These are phyloP conservation scores for Alternaria consortialis DNA, from an alignment of 2,329 filamentous ascomycete species.

Conservation along the genomic window DNA sequence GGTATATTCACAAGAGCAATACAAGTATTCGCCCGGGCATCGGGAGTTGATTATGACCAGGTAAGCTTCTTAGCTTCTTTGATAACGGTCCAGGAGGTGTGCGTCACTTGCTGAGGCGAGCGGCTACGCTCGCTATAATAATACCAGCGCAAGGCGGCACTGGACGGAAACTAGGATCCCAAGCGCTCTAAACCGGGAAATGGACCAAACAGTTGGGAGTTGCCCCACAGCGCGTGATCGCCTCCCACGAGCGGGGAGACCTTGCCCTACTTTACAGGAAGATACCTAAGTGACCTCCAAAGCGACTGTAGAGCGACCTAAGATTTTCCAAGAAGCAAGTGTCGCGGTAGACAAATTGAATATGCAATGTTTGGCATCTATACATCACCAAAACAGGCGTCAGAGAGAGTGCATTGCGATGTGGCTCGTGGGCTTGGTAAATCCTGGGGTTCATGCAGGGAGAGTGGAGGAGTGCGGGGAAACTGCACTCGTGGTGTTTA, in stretches of 20 bases:
- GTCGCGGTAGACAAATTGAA: not conserved
- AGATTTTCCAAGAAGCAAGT: not conserved
- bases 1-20: not conserved
- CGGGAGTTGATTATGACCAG: rapidly evolving
- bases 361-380: not conserved
- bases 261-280: not conserved
- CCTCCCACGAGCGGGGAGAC: slow-evolving; percentile 6
- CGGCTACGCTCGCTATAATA: not conserved
- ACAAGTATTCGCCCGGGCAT: not conserved
- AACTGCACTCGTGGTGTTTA: slow-evolving; percentile 14
- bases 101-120: not conserved
- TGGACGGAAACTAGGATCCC: slow-evolving; percentile 2
- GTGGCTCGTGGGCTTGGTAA: not conserved
- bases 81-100: not conserved
- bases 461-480: slow-evolving; percentile 34
- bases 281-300: not conserved
- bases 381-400: not conserved
- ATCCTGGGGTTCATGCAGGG: slow-evolving; percentile 20
- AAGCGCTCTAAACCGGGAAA: slow-evolving; percentile 4
- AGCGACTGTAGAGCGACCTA: not conserved
- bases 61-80: not conserved
- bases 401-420: not conserved
- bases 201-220: slow-evolving; percentile 11
- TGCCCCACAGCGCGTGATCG: slow-evolving; percentile 18
- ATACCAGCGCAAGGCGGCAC: not conserved